Evolutionary conservation across 1,284 basidiomycete species (phyloP), one percentile per base, ranked within the genome.

Genomic region (Cystobasidium slooffiae): DNA sequence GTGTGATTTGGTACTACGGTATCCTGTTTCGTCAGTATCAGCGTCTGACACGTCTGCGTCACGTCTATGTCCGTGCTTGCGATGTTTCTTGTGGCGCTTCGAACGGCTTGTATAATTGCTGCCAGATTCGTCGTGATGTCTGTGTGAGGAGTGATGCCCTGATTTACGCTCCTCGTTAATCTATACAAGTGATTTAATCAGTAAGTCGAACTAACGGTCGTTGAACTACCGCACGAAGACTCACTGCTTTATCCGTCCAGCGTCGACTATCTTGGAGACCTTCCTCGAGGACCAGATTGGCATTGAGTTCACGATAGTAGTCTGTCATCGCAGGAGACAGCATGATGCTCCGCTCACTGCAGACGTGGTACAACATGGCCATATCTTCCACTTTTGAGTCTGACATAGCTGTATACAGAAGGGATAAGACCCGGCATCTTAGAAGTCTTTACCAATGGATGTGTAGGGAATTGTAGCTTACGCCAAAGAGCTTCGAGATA

Each of bases 191-290:
- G 31, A 5, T 5, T 31, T 31, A 2, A 31, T 31, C 31, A 5
- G 31, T 31, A 31, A 31, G 31, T 31, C 31, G 31, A 31, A 31
- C 31, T 5, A 31, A 31, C 31, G 31, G 31, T 5, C 5, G 5
- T 31, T 5, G 5, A 31, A 5, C 31, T 31, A 31, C 31, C 20
- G 22, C 22, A 3, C 53, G 1, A 22, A 22, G 7, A 63, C 61
- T 52, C 31, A 66, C 51, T 24, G 20, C 64, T 22, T 63, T 47
- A 53, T 66, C 44, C 20, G 64, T 47, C 64, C 64, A 66, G 12
- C 64, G 47, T 14, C 51, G 64, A 53, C 64, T 66, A 66, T 66
- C 64, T 53, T 66, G 64, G n/a, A 66, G 22, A n/a, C 64, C 64
- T 49, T 66, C 64, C n/a, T 66, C 64, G 14, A 66, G 20, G 16